Percentiles rank a stretch among this genome's conserved stretches.
phyloP scores from a whole-genome alignment of 78 protist species.

The slime mould (Dictyostelium discoideum) region DNA sequence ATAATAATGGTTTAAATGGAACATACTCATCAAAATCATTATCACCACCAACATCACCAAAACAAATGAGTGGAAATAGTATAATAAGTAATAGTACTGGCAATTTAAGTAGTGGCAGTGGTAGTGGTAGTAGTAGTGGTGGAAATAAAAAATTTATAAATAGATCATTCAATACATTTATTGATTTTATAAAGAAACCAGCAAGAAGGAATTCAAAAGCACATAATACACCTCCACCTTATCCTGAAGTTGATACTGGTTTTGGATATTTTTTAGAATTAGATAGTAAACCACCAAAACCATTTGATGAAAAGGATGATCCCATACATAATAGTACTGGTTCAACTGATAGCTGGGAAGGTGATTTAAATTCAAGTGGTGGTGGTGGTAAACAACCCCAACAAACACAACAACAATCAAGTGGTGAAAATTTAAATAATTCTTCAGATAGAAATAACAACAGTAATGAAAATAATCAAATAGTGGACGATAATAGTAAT shows the following conservation, averaged over 20 bases:
- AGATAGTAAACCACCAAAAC: slow-evolving; percentile 14
- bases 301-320: neutral
- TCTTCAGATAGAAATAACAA: neutral
- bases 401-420: neutral
- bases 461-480: neutral
- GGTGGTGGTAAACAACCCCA: too few relatives aligned
- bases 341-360: neutral
- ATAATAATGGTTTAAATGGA: neutral
- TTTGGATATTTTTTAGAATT: slow-evolving; percentile 8
- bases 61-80: neutral
- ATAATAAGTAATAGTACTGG: neutral
- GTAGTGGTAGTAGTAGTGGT: neutral
- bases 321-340: neutral
- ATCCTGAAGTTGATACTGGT: neutral
- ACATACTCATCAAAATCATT: neutral
- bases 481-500: neutral
- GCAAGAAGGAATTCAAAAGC: slow-evolving; percentile 6
- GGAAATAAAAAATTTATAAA: neutral
- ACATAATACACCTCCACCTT: neutral
- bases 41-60: slow-evolving; percentile 12
- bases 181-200: neutral
- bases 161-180: neutral
- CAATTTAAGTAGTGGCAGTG: neutral
- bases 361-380: neutral
- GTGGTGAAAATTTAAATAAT: neutral